A percentile compares a stretch with the other conserved stretches of the same genome.
phyloP scores from a whole-genome alignment of 306 rosid species.

The Begonia loranthoides region DNA sequence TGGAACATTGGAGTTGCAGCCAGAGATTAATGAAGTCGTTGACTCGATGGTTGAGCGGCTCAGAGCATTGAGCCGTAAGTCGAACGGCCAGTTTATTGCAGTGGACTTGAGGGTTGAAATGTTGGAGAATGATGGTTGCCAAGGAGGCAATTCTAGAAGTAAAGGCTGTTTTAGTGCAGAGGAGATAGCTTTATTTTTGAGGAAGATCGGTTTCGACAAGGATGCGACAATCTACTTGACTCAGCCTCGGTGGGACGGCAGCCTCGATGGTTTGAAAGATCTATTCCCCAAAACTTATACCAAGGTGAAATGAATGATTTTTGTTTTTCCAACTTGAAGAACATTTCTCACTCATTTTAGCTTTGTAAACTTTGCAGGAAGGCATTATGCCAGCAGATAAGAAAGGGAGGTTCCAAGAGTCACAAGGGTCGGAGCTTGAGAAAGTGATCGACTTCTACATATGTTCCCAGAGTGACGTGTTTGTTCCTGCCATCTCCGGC shows the following conservation, averaged over 20 bases:
- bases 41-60: conserved; percentile 79
- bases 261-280: conserved; percentile 84
- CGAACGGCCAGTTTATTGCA: conserved; percentile 68
- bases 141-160: conserved; percentile 45
- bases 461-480: conserved; percentile 66
- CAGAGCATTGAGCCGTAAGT: conserved; percentile 71
- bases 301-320: conserved; percentile 34
- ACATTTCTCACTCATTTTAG: no score
- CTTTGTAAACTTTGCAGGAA: conserved; percentile 39
- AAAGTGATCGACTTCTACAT: conserved; percentile 74
- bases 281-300: conserved; percentile 79
- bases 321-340: neutral
- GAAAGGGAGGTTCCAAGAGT: conserved; percentile 50
- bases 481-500: conserved; percentile 90
- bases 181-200: conserved; percentile 66
- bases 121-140: conserved; percentile 71
- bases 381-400: conserved; percentile 80
- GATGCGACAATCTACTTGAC: conserved; percentile 86
- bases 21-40: conserved; percentile 60
- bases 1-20: conserved; percentile 76
- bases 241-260: conserved; percentile 77
- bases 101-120: conserved; percentile 84
- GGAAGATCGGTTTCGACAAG: conserved; percentile 68
- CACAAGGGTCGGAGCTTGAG: conserved; percentile 68
- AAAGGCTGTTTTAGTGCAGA: conserved; percentile 75